Base-by-base conservation (phyloP, 2,329 filamentous ascomycete genomes). In the Incumbomyces delicatus region DNA sequence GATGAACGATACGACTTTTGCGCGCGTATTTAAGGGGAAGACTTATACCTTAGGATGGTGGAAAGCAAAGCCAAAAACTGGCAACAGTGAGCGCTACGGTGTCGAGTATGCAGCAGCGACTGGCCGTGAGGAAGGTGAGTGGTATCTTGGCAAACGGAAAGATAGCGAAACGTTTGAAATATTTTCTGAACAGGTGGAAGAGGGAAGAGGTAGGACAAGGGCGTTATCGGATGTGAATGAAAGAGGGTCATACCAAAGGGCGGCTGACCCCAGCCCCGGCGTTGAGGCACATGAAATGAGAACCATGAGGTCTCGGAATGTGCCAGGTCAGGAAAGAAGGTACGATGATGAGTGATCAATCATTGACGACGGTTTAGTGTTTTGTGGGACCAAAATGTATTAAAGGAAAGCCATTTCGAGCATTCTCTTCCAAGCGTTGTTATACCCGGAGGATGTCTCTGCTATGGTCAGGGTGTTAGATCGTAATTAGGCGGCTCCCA, bases 31-130 rank as follows among this genome's bases (percentile, higher is more conserved):
- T 17, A 42, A 37, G 14, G 51, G 51, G 5, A 44, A 48, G 16
- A 31, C 46, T 11, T 58, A 53, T 42, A 55, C 51, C 16, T 48
- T 55, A 44, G 56, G 56, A 8, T 58, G 56, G 56, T 58, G 56
- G 56, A 43, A 48, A 30, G 53, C 56, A 32, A 41, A 46, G 11
- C 41, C 17, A 11, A 45, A 43, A 7, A 42, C 38, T 3, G 51
- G 52, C 16, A 54, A 53, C 31, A 30, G 46, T 14, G 48, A 51
- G 13, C 39, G 56, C 4, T 58, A 52, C 30, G 56, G 56, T 18
- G 48, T 58, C 18, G 56, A 58, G 13, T 18, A 56, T 22, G 56
- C 53, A 10, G 37, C 30, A 22, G 30, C 49, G 11, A 53, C 55
- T 38, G 53, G 54, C 5, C 48, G 51, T 32, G 53, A 54, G 17